Evolutionary conservation across 139 green algal genomes (phyloP).

Genomic region (Micractinium sp.): DNA sequence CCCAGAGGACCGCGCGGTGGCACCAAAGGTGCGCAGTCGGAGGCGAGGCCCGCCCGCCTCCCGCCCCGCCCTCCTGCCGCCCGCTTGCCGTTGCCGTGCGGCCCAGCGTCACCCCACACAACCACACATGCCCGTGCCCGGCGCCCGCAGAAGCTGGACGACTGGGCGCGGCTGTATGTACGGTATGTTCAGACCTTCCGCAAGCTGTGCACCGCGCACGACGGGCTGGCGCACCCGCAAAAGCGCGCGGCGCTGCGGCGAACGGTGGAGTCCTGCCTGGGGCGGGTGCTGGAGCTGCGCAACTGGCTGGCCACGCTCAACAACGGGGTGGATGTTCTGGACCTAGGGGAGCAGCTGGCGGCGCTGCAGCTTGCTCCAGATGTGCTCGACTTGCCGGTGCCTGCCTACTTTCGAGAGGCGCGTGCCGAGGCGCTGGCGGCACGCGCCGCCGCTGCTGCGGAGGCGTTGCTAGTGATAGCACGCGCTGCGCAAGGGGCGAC

Average conservation of each 20-base stretch:
- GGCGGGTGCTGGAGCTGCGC: constrained; percentile 78
- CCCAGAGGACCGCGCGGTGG: constrained; percentile 46
- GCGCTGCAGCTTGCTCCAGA: constrained; percentile 87
- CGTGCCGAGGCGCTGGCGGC: constrained; percentile 46
- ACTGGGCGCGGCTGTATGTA: constrained; percentile 91
- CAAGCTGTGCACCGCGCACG: constrained; percentile 84
- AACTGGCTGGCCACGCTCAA: constrained; percentile 75
- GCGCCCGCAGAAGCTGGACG: constrained; percentile 47
- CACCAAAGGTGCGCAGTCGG: constrained; percentile 63
- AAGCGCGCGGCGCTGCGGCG: constrained; percentile 83
- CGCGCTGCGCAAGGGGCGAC: background rate
- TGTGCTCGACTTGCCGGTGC: constrained; percentile 83
- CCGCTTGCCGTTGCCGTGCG: background rate
- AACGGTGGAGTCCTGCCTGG: constrained; percentile 85
- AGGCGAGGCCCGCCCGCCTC: constrained; percentile 42
- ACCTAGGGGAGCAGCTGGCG: constrained; percentile 84
- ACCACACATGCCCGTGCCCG: too few species aligned
- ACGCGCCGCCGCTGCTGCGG: background rate
- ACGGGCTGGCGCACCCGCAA: constrained; percentile 91
- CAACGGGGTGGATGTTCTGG: constrained; percentile 75
- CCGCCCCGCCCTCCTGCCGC: background rate
- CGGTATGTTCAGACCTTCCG: constrained; percentile 86
- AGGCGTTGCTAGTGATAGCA: constrained; percentile 20
- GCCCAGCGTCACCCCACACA: background rate
- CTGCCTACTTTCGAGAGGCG: constrained; percentile 83